Evolutionary conservation across 2,329 filamentous ascomycete species (phyloP), one percentile per base, ranked within the genome.

Genomic region (Fusarium sp.): DNA sequence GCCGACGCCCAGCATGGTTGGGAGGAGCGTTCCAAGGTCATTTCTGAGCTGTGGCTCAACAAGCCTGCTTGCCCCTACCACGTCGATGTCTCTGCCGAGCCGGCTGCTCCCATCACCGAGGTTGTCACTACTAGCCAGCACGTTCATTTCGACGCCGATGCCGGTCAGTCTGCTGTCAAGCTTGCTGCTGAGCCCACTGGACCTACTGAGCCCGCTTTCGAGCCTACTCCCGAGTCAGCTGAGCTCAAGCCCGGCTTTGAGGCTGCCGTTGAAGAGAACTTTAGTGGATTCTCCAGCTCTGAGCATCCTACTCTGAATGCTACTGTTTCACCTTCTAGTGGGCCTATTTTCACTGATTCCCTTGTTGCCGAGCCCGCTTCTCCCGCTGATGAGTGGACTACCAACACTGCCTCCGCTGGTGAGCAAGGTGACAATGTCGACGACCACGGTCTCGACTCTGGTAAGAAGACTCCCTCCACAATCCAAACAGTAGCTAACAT

Each of bases 1-100:
- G 15, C 66, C 1, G 17, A 75, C 7, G 42, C 54, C 11, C 29
- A 35, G 3, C 20, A 14, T 4, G 22, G 17, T 8, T 44, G n/a
- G n/a, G 31, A 36, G 1, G 47, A 71, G 14, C 59, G 68, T 2
- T 6, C 15, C 2, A 45, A 38, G 3, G 14, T 38, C 8, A 39
- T 76, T 1, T 22, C 33, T 5, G 33, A n/a, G 1, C 58, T 72
- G 4, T 73, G 74, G 74, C 68, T 64, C 2, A 31, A n/a, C 5
- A 44, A 68, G n/a, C 0, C 38, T 4, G 14, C 15, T 0, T 76
- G 72, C 13, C 70, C 74, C 1, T 73, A 54, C 9, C 72, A 76
- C 8, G 3, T 18, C 6, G 33, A 47, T 5, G 18, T 2, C 13
- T 18, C 25, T 5, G 1, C 25, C 11, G 5, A 27, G 10, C 7